Evolutionary conservation across 441 rosid species (phyloP), one percentile per base, ranked within the genome.

Genomic region (Pelargonium cotyledonis): DNA sequence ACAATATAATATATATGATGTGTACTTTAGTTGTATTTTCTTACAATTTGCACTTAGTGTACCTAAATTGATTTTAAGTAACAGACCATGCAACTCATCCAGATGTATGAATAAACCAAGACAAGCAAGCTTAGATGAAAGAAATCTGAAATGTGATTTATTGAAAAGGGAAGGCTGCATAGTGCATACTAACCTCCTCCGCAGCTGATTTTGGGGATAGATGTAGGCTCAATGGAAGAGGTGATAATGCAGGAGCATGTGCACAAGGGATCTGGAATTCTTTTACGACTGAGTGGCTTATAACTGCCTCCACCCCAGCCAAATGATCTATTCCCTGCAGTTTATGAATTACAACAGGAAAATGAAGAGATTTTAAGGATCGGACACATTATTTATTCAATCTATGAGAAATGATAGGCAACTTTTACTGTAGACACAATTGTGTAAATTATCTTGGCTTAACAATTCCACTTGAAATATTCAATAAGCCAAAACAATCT

Each of bases 251-350:
- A 47, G 91, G 91, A 63, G 89, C 91, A 79, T 86, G 89, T 5
- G 89, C 91, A 75, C 91, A 85, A 35, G 91, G 87, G 72, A 85
- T 85, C 77, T 75, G 83, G 74, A 87, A 85, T 74, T 87, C 85
- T 78, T 80, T 85, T 38, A 87, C 89, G 47, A 85, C 86, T 57
- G 83, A 77, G 73, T 87, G 91, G 71, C 91, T 87, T 65, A 87
- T 83, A 41, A 85, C 70, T 43, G 91, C 89, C 77, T 86, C 89
- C 23, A 85, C 86, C 68, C 89, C 91, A 0, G 89, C 91, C 78
- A 87, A 78, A 51, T 77, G 69, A 72, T 87, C 91, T 72, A 87
- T 79, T 63, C 91, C 91, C 89, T 85, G 79, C 57, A 67, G 69
- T n/a, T 53, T 21, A 23, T 47, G 51, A 16, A 12, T 6, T 29